phyloP scores from a whole-genome alignment of 2,329 filamentous ascomycete genomes.

The Xylaria multiplex region DNA sequence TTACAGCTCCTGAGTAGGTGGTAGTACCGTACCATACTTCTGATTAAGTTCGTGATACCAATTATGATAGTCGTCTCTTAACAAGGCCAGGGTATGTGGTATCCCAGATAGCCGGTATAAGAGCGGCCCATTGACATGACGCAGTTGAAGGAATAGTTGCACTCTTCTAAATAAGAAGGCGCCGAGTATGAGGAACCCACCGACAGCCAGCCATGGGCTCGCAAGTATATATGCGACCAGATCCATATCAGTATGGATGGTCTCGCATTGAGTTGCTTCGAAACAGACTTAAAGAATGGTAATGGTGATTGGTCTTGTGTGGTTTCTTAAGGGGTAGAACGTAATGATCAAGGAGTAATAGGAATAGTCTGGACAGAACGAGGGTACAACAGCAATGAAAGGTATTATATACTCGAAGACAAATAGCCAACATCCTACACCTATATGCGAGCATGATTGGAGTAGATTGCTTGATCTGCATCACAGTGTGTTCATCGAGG shows the following conservation, averaged over 20 bases:
- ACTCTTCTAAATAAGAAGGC: slow-evolving; percentile 3
- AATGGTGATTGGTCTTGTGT: neutral
- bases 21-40: slow-evolving; percentile 45
- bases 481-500: neutral
- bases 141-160: slow-evolving; percentile 29
- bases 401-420: neutral
- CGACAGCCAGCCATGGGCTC: slow-evolving; percentile 7
- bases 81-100: slow-evolving; percentile 44
- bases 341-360: neutral
- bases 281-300: neutral
- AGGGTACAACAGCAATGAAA: neutral
- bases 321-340: neutral
- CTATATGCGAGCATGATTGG: neutral
- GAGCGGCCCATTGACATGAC: slow-evolving; percentile 41
- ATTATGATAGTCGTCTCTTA: slow-evolving; percentile 38
- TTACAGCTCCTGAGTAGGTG: neutral
- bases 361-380: neutral
- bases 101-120: slow-evolving; percentile 39
- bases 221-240: slow-evolving; percentile 4
- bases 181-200: slow-evolving; percentile 2
- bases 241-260: neutral
- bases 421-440: neutral
- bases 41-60: slow-evolving; percentile 45
- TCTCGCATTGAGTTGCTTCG: neutral
- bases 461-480: neutral